Evolutionary conservation across 371 early-diverging fungal genomes (phyloP).

Genomic region (Chytridiales sp.): DNA sequence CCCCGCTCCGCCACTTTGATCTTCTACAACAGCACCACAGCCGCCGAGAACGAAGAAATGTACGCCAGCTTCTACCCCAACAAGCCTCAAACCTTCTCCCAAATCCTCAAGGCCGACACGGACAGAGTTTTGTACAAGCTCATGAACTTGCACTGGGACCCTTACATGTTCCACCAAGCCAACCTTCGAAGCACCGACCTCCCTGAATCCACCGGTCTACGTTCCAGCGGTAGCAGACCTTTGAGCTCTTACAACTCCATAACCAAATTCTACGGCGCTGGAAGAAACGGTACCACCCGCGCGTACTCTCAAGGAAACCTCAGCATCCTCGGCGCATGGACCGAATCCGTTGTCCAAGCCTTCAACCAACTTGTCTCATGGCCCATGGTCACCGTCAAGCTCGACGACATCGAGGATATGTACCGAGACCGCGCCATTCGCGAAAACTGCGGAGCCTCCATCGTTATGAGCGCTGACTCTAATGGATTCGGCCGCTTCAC

Average conservation of each 20-base stretch:
- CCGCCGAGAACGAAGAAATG: conserved; percentile 12
- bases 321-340: conserved; percentile 9
- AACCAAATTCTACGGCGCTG: no score
- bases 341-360: conserved; percentile 8
- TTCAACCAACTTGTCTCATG: conserved; percentile 14
- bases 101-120: conserved; percentile 13
- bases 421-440: conserved; percentile 12
- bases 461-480: neutral
- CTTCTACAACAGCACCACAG: conserved; percentile 28
- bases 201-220: neutral
- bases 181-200: conserved; percentile 30
- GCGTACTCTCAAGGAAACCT: neutral
- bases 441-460: conserved; percentile 17
- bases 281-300: neutral
- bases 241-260: no score
- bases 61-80: no score
- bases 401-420: conserved; percentile 11
- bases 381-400: conserved; percentile 23
- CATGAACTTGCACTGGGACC: conserved; percentile 18
- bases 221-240: no score
- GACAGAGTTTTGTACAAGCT: conserved; percentile 17
- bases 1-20: conserved; percentile 25
- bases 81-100: conserved; percentile 6
- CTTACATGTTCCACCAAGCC: conserved; percentile 37
- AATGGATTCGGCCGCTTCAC: conserved; percentile 5